Base-by-base conservation (phyloP, 1,284 basidiomycete genomes). In the Marasmius fiardii region DNA sequence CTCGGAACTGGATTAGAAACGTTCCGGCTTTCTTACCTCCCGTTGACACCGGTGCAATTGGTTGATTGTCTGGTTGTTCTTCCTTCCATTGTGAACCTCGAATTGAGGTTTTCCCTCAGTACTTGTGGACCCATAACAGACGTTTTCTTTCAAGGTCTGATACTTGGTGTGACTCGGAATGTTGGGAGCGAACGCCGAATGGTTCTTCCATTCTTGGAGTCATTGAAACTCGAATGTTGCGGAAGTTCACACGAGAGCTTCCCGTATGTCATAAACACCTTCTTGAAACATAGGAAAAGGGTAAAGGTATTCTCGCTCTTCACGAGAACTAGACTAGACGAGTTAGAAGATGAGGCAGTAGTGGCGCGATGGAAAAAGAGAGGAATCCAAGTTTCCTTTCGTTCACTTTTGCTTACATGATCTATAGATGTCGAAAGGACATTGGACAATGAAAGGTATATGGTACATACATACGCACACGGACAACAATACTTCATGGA, bases 1-100 rank as follows among this genome's bases (percentile, higher is more conserved):
- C 58, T 67, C 21, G 60, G 65, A 21, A 44, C 53, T 1, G 64
- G 68, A 35, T 64, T 76, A 4, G 58, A 61, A 24, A 58, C 60
- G 16, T 66, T 78, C 43, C 62, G 58, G 31, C 58, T 78, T 5
- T 58, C 66, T 8, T 75, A 75, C 54, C 64, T 76, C 43, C 75
- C 75, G 4, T 41, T 75, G 48, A 61, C 64, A n/a, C 69, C 72
- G 53, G 53, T 43, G 23, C 62, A 72, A 34, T 54, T 75, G 14
- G 43, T 73, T 18, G 61, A 64, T 18, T 70, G 65, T 51, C 58
- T 78, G 21, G 50, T 57, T 31, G 59, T 60, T 16, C 52, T 73
- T 18, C 66, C 68, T 20, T 53, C 53, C 6, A 56, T 76, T 24
- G 62, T 56, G 6, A 55, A 61, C 28, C 61, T 77, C 41, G 65